These are phyloP conservation scores for Puccinia triticina DNA, from an alignment of 1,284 basidiomycete genomes.

Conservation along the genomic window DNA sequence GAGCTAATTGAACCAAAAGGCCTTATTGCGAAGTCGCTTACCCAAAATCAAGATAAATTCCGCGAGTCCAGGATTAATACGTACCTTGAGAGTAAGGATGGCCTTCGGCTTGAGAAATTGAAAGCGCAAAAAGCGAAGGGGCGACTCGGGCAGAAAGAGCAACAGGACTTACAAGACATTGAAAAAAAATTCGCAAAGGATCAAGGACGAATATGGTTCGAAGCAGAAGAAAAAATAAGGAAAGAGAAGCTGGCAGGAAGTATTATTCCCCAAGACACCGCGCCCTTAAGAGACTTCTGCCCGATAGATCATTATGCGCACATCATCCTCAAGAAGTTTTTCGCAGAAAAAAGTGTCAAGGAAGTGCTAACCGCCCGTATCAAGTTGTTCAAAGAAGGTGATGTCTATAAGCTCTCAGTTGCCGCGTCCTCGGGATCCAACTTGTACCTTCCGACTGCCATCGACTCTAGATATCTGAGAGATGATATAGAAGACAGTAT, in stretches of 20 bases:
- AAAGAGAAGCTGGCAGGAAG: not conserved
- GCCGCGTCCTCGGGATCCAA: not conserved
- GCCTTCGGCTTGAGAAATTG: no score
- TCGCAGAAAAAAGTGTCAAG: not conserved
- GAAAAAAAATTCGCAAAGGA: not conserved
- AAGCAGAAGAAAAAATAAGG: not conserved
- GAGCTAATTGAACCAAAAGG: not conserved
- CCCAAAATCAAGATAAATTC: not conserved
- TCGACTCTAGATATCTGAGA: not conserved
- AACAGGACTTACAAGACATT: not conserved
- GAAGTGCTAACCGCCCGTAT: not conserved
- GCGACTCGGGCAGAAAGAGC: not conserved
- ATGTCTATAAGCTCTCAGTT: no score
- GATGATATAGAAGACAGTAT: not conserved
- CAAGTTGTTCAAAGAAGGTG: not conserved
- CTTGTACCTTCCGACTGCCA: not conserved
- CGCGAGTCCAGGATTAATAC: not conserved
- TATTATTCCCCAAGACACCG: not conserved
- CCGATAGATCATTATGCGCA: conserved; percentile 12
- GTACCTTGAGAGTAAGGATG: not conserved
- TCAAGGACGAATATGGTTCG: not conserved
- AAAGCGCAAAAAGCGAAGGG: no score
- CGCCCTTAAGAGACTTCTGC: not conserved
- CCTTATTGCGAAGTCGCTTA: not conserved
- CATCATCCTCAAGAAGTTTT: not conserved